Evolutionary conservation across 2,329 filamentous ascomycete genomes (phyloP), one percentile per base, ranked within the genome.

Genomic region (Aspergillus fischeri): DNA sequence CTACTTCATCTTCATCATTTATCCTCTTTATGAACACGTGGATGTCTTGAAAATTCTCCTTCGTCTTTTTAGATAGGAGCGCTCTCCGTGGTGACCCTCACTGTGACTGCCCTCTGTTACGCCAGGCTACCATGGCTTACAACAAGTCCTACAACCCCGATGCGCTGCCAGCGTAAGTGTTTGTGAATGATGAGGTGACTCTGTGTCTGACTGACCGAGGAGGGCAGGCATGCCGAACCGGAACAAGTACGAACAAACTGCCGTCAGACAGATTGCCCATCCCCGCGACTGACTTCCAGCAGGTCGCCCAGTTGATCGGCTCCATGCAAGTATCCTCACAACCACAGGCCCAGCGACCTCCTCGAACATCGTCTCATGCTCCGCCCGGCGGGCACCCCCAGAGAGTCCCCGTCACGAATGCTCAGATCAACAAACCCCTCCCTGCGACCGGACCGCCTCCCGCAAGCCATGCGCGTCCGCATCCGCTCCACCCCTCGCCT

Each of bases 121-220:
- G 63, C 67, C 68, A 70, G 66, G 57, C 59, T 38, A 63, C 72
- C 60, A 97, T 97, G 93, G 93, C 93, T 56, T 97, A 97, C 82
- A 96, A 96, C 78, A 87, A 86, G 74, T 85, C 88, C 55, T 94
- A 92, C 80, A 96, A 99, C 75, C 92, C 92, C 35, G 93, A 99
- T 80, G 90, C 92, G 72, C 86, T 99, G 63, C 93, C 93, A 72
- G 91, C 91, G 89, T 94, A 82, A 78, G 88, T 78, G 55, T 11
- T 51, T 17, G n/a, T 51, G 10, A 11, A 51, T 4, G 14, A 38
- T 41, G 41, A 14, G 25, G 35, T 55, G 44, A n/a, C 49, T 52
- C 54, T 61, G 58, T 61, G 66, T 64, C 60, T 54, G 27, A 52
- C 62, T 50, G 14, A 58, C 59, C 25, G 27, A 32, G 57, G 27